A percentile compares a stretch with the other conserved stretches of the same genome.
Conservation (phyloP, 1,139 yeast species). For the Pichia sp. region DNA sequence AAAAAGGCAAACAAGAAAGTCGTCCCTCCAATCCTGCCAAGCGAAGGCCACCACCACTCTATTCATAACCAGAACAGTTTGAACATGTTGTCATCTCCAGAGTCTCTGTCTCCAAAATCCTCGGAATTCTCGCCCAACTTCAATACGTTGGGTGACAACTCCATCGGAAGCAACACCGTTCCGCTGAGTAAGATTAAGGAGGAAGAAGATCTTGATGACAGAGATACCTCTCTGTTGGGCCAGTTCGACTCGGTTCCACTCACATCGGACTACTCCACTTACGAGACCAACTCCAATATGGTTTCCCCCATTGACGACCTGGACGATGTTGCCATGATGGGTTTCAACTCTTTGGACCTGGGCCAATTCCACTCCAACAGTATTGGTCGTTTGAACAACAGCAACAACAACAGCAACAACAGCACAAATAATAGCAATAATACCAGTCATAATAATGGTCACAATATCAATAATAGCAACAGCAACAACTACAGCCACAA, state of each 20-base stretch:
- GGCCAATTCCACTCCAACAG: conserved; percentile 31
- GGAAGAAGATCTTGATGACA: conserved; percentile 16
- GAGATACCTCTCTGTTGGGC: neutral
- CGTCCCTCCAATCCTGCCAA: conserved; percentile 9
- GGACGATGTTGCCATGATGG: conserved; percentile 18
- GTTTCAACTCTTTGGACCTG: conserved; percentile 24
- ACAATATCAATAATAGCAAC: neutral
- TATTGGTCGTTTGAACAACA: conserved; percentile 6
- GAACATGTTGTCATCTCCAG: conserved; percentile 22
- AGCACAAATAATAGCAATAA: neutral
- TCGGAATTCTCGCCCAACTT: conserved; percentile 22
- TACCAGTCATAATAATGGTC: neutral
- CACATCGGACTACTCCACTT: conserved; percentile 2
- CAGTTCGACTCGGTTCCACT: conserved; percentile 7
- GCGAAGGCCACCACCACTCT: conserved; percentile 3
- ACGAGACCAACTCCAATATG: conserved; percentile 15
- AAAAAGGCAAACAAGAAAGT: neutral
- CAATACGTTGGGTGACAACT: neutral
- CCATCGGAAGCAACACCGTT: neutral
- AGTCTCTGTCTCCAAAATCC: conserved; percentile 24
- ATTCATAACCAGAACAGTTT: neutral
- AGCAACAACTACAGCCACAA: neutral
- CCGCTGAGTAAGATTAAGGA: conserved; percentile 20
- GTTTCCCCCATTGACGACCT: conserved; percentile 12
- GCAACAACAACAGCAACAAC: neutral